These are phyloP conservation scores for Lathyrus oleraceus DNA, from an alignment of 306 rosid genomes.

Conservation along the genomic window DNA sequence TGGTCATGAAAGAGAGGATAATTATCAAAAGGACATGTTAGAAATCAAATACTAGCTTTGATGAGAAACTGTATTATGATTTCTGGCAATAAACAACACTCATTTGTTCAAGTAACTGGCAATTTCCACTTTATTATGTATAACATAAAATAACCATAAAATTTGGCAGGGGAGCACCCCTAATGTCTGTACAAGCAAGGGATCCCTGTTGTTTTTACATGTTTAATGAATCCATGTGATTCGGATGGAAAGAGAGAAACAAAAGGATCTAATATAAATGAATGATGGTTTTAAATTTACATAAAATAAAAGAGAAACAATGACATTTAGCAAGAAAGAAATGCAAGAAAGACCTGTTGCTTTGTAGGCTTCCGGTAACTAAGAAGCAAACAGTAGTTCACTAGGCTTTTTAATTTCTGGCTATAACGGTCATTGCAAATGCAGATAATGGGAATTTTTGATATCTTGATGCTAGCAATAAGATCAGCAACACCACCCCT, in stretches of 20 bases:
- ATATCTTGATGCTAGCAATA: constrained; percentile 84
- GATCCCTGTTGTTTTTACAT: constrained; percentile 21
- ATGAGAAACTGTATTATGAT: background rate
- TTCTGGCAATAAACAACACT: background rate
- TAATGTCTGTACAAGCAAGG: constrained; percentile 1
- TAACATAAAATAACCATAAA: constrained; percentile 18
- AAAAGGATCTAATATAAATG: constrained; percentile 19
- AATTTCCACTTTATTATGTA: constrained; percentile 6
- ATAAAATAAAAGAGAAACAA: constrained; percentile 25
- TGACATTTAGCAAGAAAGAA: background rate
- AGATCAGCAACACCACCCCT: constrained; percentile 98
- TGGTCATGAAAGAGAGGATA: background rate
- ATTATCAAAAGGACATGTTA: background rate
- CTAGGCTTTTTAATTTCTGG: constrained; percentile 92
- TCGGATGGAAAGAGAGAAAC: constrained; percentile 1
- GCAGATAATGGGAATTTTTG: constrained; percentile 95
- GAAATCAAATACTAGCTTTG: no score
- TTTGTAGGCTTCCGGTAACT: constrained; percentile 90
- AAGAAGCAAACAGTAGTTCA: constrained; percentile 90
- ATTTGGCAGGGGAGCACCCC: background rate
- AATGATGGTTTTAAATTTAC: background rate
- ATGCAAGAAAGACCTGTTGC: constrained; percentile 69
- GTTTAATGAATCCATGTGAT: constrained; percentile 17
- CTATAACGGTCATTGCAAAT: constrained; percentile 98
- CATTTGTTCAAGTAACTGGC: constrained; percentile 4